Percentiles rank a stretch among this genome's conserved stretches.
These are phyloP conservation scores for Osmanthus fragrans DNA, from an alignment of 257 asterid genomes.

Conservation along the genomic window DNA sequence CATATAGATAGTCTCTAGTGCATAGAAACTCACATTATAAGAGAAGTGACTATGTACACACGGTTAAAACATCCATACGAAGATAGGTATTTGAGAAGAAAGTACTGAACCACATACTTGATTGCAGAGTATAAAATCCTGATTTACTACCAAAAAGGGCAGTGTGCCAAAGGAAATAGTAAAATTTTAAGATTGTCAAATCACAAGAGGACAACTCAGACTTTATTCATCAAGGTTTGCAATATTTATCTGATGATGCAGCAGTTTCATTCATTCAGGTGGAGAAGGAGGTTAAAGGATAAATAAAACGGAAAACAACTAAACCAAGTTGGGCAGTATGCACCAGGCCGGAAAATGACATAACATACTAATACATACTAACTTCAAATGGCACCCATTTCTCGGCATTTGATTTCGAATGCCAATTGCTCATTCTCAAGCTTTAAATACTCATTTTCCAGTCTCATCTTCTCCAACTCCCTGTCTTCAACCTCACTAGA, in stretches of 20 bases:
- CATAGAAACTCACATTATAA: background rate
- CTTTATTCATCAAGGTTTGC: background rate
- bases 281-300: background rate
- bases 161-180: background rate
- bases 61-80: slow-evolving; percentile 2
- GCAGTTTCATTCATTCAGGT: background rate
- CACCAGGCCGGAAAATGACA: slow-evolving; percentile 13
- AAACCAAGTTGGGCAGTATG: slow-evolving; percentile 19
- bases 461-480: slow-evolving; percentile 28
- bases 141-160: background rate
- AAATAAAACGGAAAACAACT: slow-evolving; percentile 6
- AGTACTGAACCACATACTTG: slow-evolving; percentile 6
- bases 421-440: slow-evolving; percentile 25
- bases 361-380: slow-evolving; percentile 1
- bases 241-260: background rate
- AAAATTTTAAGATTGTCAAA: background rate
- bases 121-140: slow-evolving; percentile 2
- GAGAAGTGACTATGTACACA: background rate
- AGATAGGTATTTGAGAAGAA: background rate
- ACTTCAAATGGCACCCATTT: slow-evolving; percentile 20
- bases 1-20: background rate
- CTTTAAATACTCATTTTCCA: slow-evolving; percentile 24
- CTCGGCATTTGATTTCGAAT: slow-evolving; percentile 18
- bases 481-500: slow-evolving; percentile 22
- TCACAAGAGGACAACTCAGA: background rate